Conservation (phyloP, 192 early-diverging fungal species). For the Coemansia sp. region DNA sequence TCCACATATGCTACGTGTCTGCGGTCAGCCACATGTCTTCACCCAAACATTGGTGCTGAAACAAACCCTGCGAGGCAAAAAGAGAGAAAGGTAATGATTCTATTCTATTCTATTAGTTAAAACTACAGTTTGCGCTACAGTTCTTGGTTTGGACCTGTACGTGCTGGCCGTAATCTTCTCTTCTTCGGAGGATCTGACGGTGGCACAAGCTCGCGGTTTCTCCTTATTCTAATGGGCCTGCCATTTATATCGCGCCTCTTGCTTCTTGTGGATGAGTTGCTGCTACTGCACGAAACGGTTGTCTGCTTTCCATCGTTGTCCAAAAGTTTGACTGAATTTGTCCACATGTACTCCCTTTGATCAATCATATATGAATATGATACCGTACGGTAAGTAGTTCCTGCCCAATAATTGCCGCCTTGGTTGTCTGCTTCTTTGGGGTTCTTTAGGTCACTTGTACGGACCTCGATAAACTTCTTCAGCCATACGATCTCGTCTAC, state of each 20-base stretch:
- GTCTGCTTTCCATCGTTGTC: slow-evolving; percentile 41
- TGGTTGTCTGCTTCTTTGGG: slow-evolving; percentile 37
- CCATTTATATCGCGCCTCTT: slow-evolving; percentile 13
- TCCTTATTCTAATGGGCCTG: slow-evolving; percentile 24
- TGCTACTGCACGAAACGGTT: slow-evolving; percentile 13
- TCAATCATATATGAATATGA: slow-evolving; percentile 49
- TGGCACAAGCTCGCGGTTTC: slow-evolving; percentile 5
- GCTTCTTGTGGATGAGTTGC: neutral
- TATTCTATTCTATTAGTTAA: neutral
- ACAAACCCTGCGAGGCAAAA: no score
- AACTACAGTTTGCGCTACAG: neutral
- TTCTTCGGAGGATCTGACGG: neutral
- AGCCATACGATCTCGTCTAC: slow-evolving; percentile 55
- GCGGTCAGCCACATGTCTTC: no score
- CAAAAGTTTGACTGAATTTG: slow-evolving; percentile 29
- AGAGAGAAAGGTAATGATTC: neutral
- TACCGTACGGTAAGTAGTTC: slow-evolving; percentile 47
- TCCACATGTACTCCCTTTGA: slow-evolving; percentile 31
- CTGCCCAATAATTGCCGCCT: slow-evolving; percentile 46
- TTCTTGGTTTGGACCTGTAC: neutral
- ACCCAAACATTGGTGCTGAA: no score
- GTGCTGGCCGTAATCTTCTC: slow-evolving; percentile 12
- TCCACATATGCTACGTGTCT: neutral
- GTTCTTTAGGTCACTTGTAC: slow-evolving; percentile 40
- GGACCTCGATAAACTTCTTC: slow-evolving; percentile 46